Evolutionary conservation across 2,329 filamentous ascomycete genomes (phyloP).

Genomic region (Eutypella sp.): DNA sequence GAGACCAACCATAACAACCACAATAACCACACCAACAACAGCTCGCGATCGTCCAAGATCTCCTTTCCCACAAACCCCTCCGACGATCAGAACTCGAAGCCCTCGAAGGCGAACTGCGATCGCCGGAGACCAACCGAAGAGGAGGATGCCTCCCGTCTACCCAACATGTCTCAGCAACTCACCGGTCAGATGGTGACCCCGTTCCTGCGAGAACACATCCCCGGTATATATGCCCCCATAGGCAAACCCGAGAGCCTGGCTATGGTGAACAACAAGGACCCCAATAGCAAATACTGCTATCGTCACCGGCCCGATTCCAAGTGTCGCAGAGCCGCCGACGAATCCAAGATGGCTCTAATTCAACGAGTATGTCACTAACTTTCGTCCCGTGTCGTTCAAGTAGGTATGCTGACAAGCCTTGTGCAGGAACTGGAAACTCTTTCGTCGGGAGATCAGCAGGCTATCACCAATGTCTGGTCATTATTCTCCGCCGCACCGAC

Average conservation of each 20-base stretch:
- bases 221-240: conserved; percentile 77
- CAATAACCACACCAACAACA: neutral
- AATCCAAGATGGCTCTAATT: conserved; percentile 91
- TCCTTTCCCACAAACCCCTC: conserved; percentile 8
- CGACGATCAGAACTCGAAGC: conserved; percentile 20
- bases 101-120: conserved; percentile 43
- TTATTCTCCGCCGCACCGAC: conserved; percentile 92
- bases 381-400: too few relatives aligned
- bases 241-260: conserved; percentile 50
- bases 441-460: conserved; percentile 82
- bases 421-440: conserved; percentile 73
- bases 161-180: conserved; percentile 59
- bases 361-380: conserved; percentile 75
- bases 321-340: conserved; percentile 87
- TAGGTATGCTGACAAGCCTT: conserved; percentile 20
- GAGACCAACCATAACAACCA: neutral
- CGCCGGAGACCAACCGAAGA: conserved; percentile 46
- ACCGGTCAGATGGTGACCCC: conserved; percentile 77
- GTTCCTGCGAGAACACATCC: conserved; percentile 88
- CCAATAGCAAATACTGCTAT: conserved; percentile 92
- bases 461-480: conserved; percentile 96
- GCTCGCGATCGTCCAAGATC: conserved; percentile 11
- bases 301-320: conserved; percentile 90
- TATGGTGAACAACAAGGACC: conserved; percentile 40
- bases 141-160: conserved; percentile 43